Percentiles rank a stretch among this genome's conserved stretches.
Evolutionary conservation across 352 stramenopile species (phyloP).

Genomic region (Globisporangium yorkense): DNA sequence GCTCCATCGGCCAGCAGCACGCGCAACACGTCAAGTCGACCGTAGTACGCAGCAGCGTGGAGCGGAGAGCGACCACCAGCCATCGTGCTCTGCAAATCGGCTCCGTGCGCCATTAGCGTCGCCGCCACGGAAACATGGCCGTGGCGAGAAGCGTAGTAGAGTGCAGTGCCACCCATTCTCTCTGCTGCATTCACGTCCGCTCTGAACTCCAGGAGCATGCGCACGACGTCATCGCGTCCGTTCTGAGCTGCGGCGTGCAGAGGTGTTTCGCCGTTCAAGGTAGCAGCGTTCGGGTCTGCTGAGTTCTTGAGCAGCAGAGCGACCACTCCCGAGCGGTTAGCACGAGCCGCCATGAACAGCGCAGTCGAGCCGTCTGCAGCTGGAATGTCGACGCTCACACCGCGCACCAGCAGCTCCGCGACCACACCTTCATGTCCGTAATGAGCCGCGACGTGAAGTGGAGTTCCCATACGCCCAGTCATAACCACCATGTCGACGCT

Average conservation of each 20-base stretch:
- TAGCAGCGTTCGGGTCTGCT: neutral
- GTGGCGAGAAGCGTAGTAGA: neutral
- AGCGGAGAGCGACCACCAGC: neutral
- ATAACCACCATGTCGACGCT: too few species aligned
- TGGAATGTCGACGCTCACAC: neutral
- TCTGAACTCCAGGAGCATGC: neutral
- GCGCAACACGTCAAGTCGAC: neutral
- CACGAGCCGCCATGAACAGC: neutral
- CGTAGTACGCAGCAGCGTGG: neutral
- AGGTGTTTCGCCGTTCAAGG: neutral
- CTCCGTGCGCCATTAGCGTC: neutral
- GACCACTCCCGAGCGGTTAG: neutral
- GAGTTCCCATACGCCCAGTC: too few species aligned
- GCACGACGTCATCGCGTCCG: neutral
- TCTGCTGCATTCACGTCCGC: neutral
- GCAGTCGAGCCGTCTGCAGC: neutral
- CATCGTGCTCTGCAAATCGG: neutral
- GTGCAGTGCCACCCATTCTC: neutral
- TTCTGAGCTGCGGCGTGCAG: neutral
- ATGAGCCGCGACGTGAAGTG: neutral
- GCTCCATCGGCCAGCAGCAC: neutral
- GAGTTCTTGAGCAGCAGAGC: neutral
- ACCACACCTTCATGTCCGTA: neutral
- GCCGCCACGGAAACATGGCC: neutral
- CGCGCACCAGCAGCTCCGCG: neutral